phyloP scores from a whole-genome alignment of 2,329 filamentous ascomycete species.

The Dryadomyces sulphureus region DNA sequence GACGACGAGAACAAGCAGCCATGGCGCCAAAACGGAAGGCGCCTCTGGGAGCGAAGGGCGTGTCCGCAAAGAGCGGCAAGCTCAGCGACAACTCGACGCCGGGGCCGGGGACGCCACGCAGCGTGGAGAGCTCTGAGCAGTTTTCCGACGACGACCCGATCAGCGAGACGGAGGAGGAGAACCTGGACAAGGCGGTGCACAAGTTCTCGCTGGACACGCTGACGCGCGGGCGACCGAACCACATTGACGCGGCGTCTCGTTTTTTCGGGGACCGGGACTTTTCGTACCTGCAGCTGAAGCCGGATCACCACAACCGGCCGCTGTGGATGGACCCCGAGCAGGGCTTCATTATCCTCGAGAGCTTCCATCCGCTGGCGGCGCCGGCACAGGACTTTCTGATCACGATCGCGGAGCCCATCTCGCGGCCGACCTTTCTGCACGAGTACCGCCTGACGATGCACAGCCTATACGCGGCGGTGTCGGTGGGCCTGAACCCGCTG shows the following conservation, averaged over 20 bases:
- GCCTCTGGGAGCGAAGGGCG: conserved; percentile 24
- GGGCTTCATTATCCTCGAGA: conserved; percentile 82
- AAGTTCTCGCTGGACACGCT: conserved; percentile 38
- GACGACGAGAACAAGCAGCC: not conserved
- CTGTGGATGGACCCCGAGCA: conserved; percentile 85
- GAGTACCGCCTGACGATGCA: conserved; percentile 87
- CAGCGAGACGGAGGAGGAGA: conserved; percentile 35
- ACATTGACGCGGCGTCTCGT: conserved; percentile 16
- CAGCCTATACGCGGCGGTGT: conserved; percentile 89
- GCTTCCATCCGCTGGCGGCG: conserved; percentile 75
- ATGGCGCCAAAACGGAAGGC: conserved; percentile 67
- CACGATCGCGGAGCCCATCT: conserved; percentile 86
- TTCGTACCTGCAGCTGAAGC: conserved; percentile 67
- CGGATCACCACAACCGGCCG: conserved; percentile 77
- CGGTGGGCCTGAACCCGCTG: conserved; percentile 74
- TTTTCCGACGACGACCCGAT: conserved; percentile 35
- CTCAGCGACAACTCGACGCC: conserved; percentile 45
- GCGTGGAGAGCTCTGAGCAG: conserved; percentile 36
- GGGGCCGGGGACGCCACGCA: conserved; percentile 43
- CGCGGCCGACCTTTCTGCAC: conserved; percentile 78
- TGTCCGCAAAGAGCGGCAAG: conserved; percentile 36
- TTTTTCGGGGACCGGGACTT: conserved; percentile 44
- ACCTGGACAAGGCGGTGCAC: conserved; percentile 43
- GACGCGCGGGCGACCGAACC: conserved; percentile 2
- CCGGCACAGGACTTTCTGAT: conserved; percentile 91